These are phyloP conservation scores for Polymyxa betae DNA, from an alignment of 208 protist genomes.

Conservation along the genomic window DNA sequence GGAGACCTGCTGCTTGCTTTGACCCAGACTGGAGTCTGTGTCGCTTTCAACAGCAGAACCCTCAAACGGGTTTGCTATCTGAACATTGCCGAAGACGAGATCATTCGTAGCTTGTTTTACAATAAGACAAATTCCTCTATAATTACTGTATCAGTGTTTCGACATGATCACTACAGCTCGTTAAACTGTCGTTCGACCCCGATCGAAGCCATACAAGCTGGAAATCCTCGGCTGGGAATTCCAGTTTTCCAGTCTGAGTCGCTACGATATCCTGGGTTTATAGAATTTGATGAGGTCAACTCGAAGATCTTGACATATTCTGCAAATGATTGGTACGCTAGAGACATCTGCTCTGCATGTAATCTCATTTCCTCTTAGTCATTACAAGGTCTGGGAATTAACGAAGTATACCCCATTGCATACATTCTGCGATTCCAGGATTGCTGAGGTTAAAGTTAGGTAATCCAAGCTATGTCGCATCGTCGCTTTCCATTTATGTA, in stretches of 20 bases:
- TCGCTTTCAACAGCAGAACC: constrained; percentile 13
- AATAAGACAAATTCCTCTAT: constrained; percentile 67
- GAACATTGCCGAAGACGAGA: constrained; percentile 52
- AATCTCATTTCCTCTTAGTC: not conserved
- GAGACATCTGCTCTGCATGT: not conserved
- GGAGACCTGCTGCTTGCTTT: constrained; percentile 62
- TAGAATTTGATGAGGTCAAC: constrained; percentile 70
- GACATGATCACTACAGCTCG: constrained; percentile 61
- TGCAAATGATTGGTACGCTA: constrained; percentile 7
- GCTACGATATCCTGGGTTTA: constrained; percentile 60
- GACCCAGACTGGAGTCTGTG: constrained; percentile 59
- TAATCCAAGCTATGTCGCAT: constrained; percentile 13
- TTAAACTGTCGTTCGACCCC: constrained; percentile 62
- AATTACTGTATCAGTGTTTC: constrained; percentile 66
- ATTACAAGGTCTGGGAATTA: constrained; percentile 63
- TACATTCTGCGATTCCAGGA: constrained; percentile 53
- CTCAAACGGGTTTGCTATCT: constrained; percentile 20
- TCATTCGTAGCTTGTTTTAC: constrained; percentile 59
- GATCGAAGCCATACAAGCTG: constrained; percentile 47
- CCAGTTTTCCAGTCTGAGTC: constrained; percentile 62
- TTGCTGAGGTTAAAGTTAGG: constrained; percentile 42
- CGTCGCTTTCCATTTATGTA: not conserved
- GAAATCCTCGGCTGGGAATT: not conserved
- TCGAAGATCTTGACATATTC: constrained; percentile 65
- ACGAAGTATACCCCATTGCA: constrained; percentile 59